phyloP scores from a whole-genome alignment of 108 stramenopile species.

The Nitzschia inconspicua region DNA sequence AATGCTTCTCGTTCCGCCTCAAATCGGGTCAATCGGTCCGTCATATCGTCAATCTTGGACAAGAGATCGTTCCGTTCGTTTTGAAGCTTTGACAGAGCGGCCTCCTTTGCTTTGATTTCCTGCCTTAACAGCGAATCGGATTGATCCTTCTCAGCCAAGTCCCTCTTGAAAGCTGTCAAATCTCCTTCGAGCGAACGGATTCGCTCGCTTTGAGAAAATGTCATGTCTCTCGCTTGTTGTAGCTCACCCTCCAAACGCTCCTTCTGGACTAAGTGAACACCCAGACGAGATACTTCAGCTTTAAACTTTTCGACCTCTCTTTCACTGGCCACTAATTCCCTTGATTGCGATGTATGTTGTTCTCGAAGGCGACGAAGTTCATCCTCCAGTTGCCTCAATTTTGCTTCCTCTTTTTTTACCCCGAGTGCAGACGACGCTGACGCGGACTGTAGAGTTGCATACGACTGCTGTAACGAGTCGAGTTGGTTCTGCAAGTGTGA shows the following conservation, averaged over 20 bases:
- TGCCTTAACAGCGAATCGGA: too few species aligned
- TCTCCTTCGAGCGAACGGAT: too few species aligned
- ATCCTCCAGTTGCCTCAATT: not conserved
- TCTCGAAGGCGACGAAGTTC: not conserved
- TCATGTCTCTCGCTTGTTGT: too few species aligned
- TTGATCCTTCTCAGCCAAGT: not conserved
- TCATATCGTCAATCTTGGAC: not conserved
- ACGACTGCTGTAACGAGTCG: not conserved
- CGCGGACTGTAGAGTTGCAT: not conserved
- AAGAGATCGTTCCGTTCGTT: not conserved
- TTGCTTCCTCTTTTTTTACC: constrained; percentile 2
- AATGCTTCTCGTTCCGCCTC: not conserved
- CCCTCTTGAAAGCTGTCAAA: not conserved
- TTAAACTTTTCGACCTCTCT: too few species aligned
- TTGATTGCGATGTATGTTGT: too few species aligned
- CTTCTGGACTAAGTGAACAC: too few species aligned
- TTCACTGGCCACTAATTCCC: too few species aligned
- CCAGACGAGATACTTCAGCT: too few species aligned
- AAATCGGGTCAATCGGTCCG: not conserved
- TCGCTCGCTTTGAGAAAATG: too few species aligned
- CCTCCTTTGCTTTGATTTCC: not conserved
- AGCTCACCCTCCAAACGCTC: too few species aligned
- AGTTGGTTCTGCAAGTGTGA: too few species aligned
- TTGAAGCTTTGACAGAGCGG: not conserved
- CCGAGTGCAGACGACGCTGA: not conserved